Evolutionary conservation across 495 filamentous ascomycete species (phyloP).

Genomic region (Aspergillus nanangensis): DNA sequence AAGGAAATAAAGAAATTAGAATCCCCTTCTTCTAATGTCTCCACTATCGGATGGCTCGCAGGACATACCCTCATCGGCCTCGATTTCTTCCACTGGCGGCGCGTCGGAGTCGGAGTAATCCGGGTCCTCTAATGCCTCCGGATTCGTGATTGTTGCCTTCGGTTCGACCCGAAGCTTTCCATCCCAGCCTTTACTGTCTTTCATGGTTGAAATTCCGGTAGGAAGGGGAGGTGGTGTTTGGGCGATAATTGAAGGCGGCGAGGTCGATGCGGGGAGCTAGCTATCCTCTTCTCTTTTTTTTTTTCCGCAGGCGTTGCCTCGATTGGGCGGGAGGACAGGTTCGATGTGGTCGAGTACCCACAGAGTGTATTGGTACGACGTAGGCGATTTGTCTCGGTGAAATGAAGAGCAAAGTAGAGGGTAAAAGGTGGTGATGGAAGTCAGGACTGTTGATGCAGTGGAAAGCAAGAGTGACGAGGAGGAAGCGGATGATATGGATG

Average conservation of each 20-base stretch:
- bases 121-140: constrained; percentile 73
- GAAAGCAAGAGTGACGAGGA: too few species aligned
- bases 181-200: constrained; percentile 83
- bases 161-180: constrained; percentile 77
- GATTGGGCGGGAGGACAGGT: background rate
- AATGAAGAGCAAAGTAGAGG: too few species aligned
- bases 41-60: too few species aligned
- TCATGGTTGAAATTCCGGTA: constrained; percentile 21
- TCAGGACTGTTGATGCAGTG: too few species aligned
- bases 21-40: constrained; percentile 2
- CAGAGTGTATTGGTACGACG: too few species aligned
- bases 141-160: constrained; percentile 60
- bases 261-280: constrained; percentile 4
- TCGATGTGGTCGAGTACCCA: too few species aligned
- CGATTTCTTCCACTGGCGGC: constrained; percentile 67
- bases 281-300: too few species aligned
- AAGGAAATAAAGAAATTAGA: background rate
- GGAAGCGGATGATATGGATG: too few species aligned
- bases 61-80: constrained; percentile 74
- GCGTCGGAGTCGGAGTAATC: constrained; percentile 85
- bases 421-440: too few species aligned
- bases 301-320: too few species aligned
- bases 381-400: too few species aligned
- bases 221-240: constrained; percentile 1
- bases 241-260: constrained; percentile 1